Conservation (phyloP, 2,329 filamentous ascomycete genomes). For the Stagonosporopsis cucurbitacearum region DNA sequence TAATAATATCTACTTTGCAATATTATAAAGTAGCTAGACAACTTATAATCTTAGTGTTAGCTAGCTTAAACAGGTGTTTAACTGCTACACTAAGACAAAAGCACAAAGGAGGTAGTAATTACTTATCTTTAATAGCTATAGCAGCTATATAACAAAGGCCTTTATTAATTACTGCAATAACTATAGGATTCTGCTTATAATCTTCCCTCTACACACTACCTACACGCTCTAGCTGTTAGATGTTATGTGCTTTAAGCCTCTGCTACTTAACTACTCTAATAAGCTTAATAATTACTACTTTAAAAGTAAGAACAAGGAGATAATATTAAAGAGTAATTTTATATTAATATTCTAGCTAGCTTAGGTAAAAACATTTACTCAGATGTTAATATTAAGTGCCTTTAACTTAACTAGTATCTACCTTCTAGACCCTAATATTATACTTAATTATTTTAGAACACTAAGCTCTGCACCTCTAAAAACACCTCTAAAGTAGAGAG, state of each 20-base stretch:
- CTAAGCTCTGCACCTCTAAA: too few species aligned
- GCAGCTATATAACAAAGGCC: background rate
- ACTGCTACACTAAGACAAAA: background rate
- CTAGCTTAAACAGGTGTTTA: background rate
- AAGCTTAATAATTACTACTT: background rate
- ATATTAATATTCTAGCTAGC: background rate
- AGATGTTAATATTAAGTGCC: background rate
- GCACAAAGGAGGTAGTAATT: background rate
- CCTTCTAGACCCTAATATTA: background rate
- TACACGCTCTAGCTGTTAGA: background rate
- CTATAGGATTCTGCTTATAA: background rate
- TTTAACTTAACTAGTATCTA: background rate
- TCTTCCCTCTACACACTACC: background rate
- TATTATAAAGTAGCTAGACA: background rate
- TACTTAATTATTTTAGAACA: background rate
- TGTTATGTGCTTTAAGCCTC: background rate
- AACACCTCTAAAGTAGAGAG: too few species aligned
- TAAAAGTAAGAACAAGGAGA: background rate
- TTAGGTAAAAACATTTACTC: background rate
- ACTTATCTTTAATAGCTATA: background rate
- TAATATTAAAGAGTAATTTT: background rate
- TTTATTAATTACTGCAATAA: background rate
- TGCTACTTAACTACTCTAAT: background rate
- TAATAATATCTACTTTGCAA: background rate
- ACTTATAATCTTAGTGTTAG: background rate